Percentiles rank a stretch among this genome's conserved stretches.
Conservation (phyloP, 2,329 filamentous ascomycete species). For the Penicillium crustosum region DNA sequence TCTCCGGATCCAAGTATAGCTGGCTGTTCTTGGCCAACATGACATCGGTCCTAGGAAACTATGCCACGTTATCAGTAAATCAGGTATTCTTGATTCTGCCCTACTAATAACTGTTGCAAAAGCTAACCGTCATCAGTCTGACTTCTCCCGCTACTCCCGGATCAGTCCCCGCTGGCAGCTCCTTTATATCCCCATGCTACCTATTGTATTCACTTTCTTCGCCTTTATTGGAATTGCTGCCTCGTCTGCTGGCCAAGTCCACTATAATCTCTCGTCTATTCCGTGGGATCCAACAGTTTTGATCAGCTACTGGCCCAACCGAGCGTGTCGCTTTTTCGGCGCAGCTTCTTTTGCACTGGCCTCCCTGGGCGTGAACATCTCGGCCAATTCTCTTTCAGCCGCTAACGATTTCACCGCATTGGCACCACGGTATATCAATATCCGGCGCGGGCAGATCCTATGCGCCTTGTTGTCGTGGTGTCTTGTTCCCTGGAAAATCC, state of each 20-base stretch:
- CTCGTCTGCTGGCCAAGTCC: slow-evolving; percentile 42
- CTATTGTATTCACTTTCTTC: slow-evolving; percentile 55
- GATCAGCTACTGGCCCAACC: slow-evolving; percentile 41
- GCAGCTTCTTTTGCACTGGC: slow-evolving; percentile 57
- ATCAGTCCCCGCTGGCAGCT: slow-evolving; percentile 51
- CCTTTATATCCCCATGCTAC: slow-evolving; percentile 53
- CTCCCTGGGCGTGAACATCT: slow-evolving; percentile 57
- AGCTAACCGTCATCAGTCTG: slow-evolving; percentile 36
- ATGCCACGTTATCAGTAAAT: slow-evolving; percentile 54
- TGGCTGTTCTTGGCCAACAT: slow-evolving; percentile 56
- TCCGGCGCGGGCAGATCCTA: slow-evolving; percentile 57
- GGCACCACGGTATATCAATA: slow-evolving; percentile 56
- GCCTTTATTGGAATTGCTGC: slow-evolving; percentile 49
- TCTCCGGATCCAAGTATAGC: slow-evolving; percentile 52
- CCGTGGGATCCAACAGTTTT: slow-evolving; percentile 49
- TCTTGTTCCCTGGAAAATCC: slow-evolving; percentile 66
- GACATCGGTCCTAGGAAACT: slow-evolving; percentile 54
- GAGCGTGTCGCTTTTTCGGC: slow-evolving; percentile 50
- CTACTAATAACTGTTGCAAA: not conserved
- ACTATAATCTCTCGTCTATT: slow-evolving; percentile 35
- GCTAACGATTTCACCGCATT: slow-evolving; percentile 60
- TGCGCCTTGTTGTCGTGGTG: slow-evolving; percentile 59
- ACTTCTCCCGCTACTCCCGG: slow-evolving; percentile 57
- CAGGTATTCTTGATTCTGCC: slow-evolving; percentile 11
- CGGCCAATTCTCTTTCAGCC: slow-evolving; percentile 51